Conservation (phyloP, 2,329 filamentous ascomycete genomes). For the Alternaria panax region DNA sequence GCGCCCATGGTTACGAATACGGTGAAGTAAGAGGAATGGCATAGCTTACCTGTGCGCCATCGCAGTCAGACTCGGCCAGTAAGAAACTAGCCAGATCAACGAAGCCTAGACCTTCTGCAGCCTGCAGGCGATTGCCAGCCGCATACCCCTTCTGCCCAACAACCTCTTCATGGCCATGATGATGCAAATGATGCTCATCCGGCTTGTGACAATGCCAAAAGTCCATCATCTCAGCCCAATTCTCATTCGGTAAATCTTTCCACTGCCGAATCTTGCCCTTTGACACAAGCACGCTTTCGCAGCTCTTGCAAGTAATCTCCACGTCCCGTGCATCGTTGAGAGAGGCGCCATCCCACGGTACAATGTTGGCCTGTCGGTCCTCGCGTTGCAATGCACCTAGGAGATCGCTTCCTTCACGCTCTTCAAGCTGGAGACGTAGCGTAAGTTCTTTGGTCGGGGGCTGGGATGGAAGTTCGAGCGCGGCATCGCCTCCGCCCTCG, state of each 20-base stretch:
- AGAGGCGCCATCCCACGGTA: conserved; percentile 55
- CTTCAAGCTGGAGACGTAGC: conserved; percentile 62
- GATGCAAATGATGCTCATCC: conserved; percentile 64
- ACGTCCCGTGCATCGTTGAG: conserved; percentile 33
- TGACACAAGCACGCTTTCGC: conserved; percentile 27
- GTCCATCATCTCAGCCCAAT: conserved; percentile 99
- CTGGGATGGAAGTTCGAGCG: conserved; percentile 59
- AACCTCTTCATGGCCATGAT: conserved; percentile 49
- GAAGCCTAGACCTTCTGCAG: conserved; percentile 72
- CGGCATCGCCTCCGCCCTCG: conserved; percentile 53
- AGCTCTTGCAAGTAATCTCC: conserved; percentile 39
- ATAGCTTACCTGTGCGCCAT: conserved; percentile 53
- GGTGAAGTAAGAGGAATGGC: neutral
- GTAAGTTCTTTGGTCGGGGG: conserved; percentile 59
- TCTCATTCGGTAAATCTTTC: conserved; percentile 94
- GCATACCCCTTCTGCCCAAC: conserved; percentile 72
- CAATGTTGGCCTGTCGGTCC: conserved; percentile 46
- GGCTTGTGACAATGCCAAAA: conserved; percentile 99
- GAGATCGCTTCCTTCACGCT: conserved; percentile 44
- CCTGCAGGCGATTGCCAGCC: conserved; percentile 76
- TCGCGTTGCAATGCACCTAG: conserved; percentile 38
- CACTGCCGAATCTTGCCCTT: conserved; percentile 60
- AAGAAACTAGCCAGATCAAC: conserved; percentile 83
- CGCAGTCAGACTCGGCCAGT: conserved; percentile 72
- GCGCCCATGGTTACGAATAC: conserved; percentile 49